Base-by-base conservation (phyloP, 768 basidiomycete species). In the Rubroboletus satanas region DNA sequence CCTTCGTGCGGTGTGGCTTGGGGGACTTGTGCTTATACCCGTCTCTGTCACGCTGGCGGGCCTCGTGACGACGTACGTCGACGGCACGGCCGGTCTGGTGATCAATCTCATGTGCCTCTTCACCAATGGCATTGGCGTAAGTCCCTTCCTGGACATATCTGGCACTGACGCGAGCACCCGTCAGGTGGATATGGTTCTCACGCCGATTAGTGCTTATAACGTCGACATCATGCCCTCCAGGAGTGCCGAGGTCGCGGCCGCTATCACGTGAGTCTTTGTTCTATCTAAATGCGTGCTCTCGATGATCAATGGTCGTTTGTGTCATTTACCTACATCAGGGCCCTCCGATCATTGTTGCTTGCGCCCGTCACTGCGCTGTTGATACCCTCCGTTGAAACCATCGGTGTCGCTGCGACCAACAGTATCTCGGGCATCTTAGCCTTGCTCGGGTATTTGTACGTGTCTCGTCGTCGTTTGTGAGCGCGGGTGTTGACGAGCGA, bases 211-310 rank as follows among this genome's bases (percentile, higher is more conserved):
- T 10, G 75, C 85, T 5, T 87, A 87, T 57, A 68, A 71, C 29
- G 77, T 87, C 5, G 87, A 88, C 56, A 67, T 87, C 12, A 58
- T 88, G 68, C 84, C 82, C 35, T 63, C 73, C 28, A 75, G 77
- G 21, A 87, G 86, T 57, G 83, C 86, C 3, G 85, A 88, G 62
- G 74, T 76, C n/a, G 75, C 79, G 67, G 85, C 83, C 4, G 84
- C 80, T 0, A 73, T 71, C 50, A 71, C 69, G 87, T 86, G 50
- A 31, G 80, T 74, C 44, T 7, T 5, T 33, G 7, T 32, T 7
- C n/a, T n/a, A 6, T 32, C 17, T 0, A 45, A 31, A 3, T 0
- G 15, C 15, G 1, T 28, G 17, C 8, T 49, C 5, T 32, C 2
- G 39, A 23, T 23, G 41, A 44, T 18, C 3, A 15, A 28, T n/a